A percentile compares a stretch with the other conserved stretches of the same genome.
phyloP scores from a whole-genome alignment of 352 stramenopile species.

The Pythium plurisporium region DNA sequence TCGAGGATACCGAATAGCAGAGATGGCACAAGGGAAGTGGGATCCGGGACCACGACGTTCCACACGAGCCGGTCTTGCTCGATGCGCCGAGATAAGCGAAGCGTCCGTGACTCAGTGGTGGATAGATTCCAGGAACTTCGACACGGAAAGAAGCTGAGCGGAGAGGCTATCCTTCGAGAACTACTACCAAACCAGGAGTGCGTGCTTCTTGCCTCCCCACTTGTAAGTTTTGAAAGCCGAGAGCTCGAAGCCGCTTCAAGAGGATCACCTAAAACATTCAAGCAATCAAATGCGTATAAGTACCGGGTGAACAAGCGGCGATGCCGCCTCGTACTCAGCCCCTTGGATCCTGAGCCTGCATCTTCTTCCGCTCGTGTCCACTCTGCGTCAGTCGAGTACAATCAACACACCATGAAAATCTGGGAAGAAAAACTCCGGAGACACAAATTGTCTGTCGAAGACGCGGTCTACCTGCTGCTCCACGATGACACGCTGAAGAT shows the following conservation, averaged over 20 bases:
- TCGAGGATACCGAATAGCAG: too few species aligned
- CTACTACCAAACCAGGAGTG: conserved; percentile 17
- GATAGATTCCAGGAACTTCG: conserved; percentile 8
- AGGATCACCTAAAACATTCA: too few species aligned
- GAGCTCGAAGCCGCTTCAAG: too few species aligned
- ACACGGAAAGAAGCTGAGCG: neutral
- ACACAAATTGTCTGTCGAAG: conserved; percentile 30
- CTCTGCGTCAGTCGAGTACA: conserved; percentile 3
- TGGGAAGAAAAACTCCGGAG: conserved; percentile 59
- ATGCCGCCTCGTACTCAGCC: neutral
- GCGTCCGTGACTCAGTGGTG: neutral
- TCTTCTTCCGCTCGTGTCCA: too few species aligned
- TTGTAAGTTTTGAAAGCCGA: neutral
- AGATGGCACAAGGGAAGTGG: too few species aligned
- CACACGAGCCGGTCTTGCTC: too few species aligned
- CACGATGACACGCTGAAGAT: conserved; percentile 33
- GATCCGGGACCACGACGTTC: too few species aligned
- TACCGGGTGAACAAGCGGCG: neutral
- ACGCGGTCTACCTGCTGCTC: conserved; percentile 42
- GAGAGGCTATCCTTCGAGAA: conserved; percentile 14
- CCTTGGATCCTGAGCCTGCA: too few species aligned
- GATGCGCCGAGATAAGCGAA: neutral
- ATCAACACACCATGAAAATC: conserved; percentile 25
- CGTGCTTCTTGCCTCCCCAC: conserved; percentile 2
- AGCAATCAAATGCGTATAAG: too few species aligned